Percentiles rank a stretch among this genome's conserved stretches.
These are phyloP conservation scores for Aquilaria yunnanensis DNA, from an alignment of 345 rosid species.

Conservation along the genomic window DNA sequence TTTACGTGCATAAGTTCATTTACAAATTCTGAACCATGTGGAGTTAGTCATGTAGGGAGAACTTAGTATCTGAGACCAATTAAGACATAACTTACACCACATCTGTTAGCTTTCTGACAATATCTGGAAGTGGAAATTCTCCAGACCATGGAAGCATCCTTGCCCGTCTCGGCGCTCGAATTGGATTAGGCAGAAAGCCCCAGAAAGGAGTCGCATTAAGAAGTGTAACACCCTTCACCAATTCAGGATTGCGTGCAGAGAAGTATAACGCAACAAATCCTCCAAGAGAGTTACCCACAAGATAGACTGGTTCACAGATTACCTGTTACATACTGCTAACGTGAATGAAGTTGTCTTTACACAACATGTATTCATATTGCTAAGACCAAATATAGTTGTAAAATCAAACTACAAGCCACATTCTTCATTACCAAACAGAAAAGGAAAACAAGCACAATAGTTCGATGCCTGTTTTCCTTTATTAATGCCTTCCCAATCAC, in stretches of 20 bases:
- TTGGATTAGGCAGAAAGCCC: slow-evolving; percentile 92
- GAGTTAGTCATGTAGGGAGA: no score
- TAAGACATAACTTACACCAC: slow-evolving; percentile 49
- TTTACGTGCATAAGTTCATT: no score
- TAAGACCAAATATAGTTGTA: background rate
- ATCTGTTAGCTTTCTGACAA: slow-evolving; percentile 69
- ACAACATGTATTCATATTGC: background rate
- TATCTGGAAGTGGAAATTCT: slow-evolving; percentile 81
- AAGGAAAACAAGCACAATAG: no score
- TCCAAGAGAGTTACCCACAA: slow-evolving; percentile 94
- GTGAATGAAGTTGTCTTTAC: background rate
- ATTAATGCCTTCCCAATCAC: no score
- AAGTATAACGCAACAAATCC: slow-evolving; percentile 82
- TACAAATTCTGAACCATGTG: no score
- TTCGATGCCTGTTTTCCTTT: no score
- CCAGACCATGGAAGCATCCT: slow-evolving; percentile 85
- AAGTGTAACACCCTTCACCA: slow-evolving; percentile 85
- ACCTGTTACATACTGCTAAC: slow-evolving; percentile 38
- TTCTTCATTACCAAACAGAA: no score
- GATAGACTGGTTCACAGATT: slow-evolving; percentile 82
- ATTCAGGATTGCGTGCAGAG: slow-evolving; percentile 74
- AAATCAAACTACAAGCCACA: no score
- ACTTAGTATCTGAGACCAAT: slow-evolving; percentile 7
- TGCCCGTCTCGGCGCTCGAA: slow-evolving; percentile 62
- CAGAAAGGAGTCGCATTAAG: slow-evolving; percentile 98